phyloP scores from a whole-genome alignment of 2,329 filamentous ascomycete species.

The Blastomyces percursus region DNA sequence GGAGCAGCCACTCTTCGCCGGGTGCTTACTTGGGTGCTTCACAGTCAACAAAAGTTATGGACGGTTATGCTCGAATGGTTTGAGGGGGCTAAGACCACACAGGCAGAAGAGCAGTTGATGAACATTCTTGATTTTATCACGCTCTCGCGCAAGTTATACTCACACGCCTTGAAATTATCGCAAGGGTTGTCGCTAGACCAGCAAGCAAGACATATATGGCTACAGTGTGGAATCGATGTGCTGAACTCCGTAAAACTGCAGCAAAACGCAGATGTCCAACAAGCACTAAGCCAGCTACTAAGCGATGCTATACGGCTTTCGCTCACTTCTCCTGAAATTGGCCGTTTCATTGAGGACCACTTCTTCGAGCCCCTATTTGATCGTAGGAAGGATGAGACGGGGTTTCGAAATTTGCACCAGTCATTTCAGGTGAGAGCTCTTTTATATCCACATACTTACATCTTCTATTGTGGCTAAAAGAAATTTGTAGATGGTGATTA shows the following conservation, averaged over 20 bases:
- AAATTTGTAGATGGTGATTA: constrained; percentile 15
- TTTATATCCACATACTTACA: not conserved
- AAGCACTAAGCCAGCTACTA: constrained; percentile 22
- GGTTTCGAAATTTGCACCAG: constrained; percentile 18
- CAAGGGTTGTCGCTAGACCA: constrained; percentile 17
- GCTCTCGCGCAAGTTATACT: constrained; percentile 17
- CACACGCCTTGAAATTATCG: constrained; percentile 16
- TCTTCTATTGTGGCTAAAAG: constrained; percentile 4
- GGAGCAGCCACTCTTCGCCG: constrained; percentile 21
- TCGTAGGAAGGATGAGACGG: constrained; percentile 15
- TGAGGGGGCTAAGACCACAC: constrained; percentile 12
- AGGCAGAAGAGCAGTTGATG: constrained; percentile 14
- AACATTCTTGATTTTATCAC: constrained; percentile 21
- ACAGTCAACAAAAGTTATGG: constrained; percentile 27
- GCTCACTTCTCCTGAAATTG: constrained; percentile 14
- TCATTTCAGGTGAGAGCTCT: constrained; percentile 24
- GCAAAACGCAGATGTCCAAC: constrained; percentile 22
- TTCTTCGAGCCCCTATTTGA: constrained; percentile 21
- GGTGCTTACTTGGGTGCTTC: constrained; percentile 25
- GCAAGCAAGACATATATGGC: constrained; percentile 20
- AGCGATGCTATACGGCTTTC: constrained; percentile 18
- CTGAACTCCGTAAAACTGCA: constrained; percentile 18
- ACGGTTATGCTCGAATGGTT: constrained; percentile 22
- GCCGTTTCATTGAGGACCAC: constrained; percentile 19
- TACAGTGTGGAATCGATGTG: constrained; percentile 25